Evolutionary conservation across 164 flowering plant species (phyloP), one percentile per base, ranked within the genome.

Genomic region (Tetracentron sinense): DNA sequence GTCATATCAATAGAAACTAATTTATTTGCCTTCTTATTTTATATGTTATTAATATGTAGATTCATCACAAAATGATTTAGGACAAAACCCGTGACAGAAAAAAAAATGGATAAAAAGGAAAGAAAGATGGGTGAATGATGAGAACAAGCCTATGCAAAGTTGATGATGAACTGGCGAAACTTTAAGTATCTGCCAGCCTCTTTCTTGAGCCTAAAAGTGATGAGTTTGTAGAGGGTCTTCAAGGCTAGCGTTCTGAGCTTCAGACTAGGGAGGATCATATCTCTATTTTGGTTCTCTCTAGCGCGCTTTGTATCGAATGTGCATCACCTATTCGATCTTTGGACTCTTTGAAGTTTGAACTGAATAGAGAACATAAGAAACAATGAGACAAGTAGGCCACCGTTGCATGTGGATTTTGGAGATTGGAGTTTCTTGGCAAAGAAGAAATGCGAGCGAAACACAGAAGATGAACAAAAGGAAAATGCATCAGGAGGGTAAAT

Each of bases 201-300:
- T 19, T 74, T 73, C 77, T 90, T 93, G 69, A 93, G 83, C 69
- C 79, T 77, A 15, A 38, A 55, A 1, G 94, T 97, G 28, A 93
- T 65, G 51, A 94, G 94, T 74, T 90, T 93, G 72, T 92, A 83
- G 2, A 87, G 52, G 21, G 97, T 90, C 60, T 74, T 87, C 51
- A 93, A 54, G 21, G 75, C 83, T 14, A 93, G 82, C 2, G 96
- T 85, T 42, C 96, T 94, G 3, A 93, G 87, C 78, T 93, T 93
- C 64, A 88, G 51, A 3, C 84, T 23, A 4, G 98, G 98, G 20
- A 88, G 84, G 17, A 83, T 81, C 93, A 90, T 88, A 59, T 21
- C 58, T 70, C 31, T 33, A 10, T 38, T 10, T 38, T 8, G 44
- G 44, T 38, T 16, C 15, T 38, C 44, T 38, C 44, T 38, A n/a